These are phyloP conservation scores for Kazachstania sp. DNA, from an alignment of 1,139 yeast species.

Conservation along the genomic window DNA sequence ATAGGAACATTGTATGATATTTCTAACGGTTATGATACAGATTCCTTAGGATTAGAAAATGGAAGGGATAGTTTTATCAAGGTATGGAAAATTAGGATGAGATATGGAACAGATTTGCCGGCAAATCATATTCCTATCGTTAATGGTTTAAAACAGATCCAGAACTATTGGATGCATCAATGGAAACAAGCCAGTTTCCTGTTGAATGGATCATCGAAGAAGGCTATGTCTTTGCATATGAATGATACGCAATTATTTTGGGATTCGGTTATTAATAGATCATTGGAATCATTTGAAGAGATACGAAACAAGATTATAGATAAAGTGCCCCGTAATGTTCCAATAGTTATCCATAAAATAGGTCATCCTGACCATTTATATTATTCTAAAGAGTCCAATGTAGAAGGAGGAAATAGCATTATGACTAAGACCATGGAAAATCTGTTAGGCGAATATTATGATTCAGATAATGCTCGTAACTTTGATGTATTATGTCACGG, in stretches of 20 bases:
- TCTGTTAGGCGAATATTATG: not conserved
- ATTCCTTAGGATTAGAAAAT: slow-evolving; percentile 28
- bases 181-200: slow-evolving; percentile 73
- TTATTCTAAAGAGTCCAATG: not conserved
- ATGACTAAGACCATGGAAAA: not conserved
- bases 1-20: slow-evolving; percentile 60
- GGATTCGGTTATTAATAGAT: slow-evolving; percentile 38
- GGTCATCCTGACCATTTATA: not conserved
- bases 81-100: slow-evolving; percentile 48
- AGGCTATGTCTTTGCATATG: slow-evolving; percentile 65
- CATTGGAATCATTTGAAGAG: slow-evolving; percentile 32
- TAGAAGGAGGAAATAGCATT: not conserved
- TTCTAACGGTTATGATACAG: slow-evolving; percentile 25
- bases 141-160: slow-evolving; percentile 31
- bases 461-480: not conserved
- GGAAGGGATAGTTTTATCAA: slow-evolving; percentile 13
- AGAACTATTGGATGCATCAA: slow-evolving; percentile 60
- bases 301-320: slow-evolving; percentile 36
- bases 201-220: slow-evolving; percentile 62
- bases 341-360: slow-evolving; percentile 49
- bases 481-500: slow-evolving; percentile 54
- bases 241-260: slow-evolving; percentile 50
- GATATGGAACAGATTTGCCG: slow-evolving; percentile 42
- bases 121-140: slow-evolving; percentile 43
- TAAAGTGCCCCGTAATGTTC: slow-evolving; percentile 38